phyloP scores from a whole-genome alignment of 1,284 basidiomycete genomes.

The Pseudozyma pruni region DNA sequence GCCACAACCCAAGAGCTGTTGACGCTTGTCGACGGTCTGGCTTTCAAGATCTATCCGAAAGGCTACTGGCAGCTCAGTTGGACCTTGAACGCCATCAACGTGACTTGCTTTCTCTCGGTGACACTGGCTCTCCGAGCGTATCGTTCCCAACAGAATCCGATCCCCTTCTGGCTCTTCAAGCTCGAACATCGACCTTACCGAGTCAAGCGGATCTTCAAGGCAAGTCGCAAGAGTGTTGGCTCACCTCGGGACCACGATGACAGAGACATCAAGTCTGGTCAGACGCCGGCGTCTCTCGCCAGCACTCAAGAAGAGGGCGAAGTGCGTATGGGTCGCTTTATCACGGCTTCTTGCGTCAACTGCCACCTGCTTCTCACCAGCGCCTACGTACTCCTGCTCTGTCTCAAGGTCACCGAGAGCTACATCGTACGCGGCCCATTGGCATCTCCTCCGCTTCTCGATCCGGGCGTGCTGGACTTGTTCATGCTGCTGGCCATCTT shows the following conservation, averaged over 20 bases:
- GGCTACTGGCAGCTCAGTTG: slow-evolving; percentile 26
- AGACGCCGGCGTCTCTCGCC: too few species aligned
- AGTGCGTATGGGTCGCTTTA: slow-evolving; percentile 16
- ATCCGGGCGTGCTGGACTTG: slow-evolving; percentile 6
- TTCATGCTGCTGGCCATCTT: slow-evolving; percentile 19
- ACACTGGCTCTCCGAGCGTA: slow-evolving; percentile 16
- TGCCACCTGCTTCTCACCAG: slow-evolving; percentile 27
- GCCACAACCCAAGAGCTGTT: slow-evolving; percentile 17
- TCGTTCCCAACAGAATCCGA: slow-evolving; percentile 11
- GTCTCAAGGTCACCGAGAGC: slow-evolving; percentile 4
- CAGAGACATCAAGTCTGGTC: not conserved
- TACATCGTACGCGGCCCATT: not conserved
- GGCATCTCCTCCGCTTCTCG: slow-evolving; percentile 1
- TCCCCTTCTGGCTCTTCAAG: slow-evolving; percentile 28
- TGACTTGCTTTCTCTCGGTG: slow-evolving; percentile 14
- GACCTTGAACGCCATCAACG: slow-evolving; percentile 15
- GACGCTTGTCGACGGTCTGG: slow-evolving; percentile 19
- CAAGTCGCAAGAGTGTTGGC: not conserved
- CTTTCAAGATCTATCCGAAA: slow-evolving; percentile 15
- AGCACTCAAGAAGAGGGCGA: not conserved
- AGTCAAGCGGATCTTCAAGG: not conserved
- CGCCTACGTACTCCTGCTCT: slow-evolving; percentile 14
- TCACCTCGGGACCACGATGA: not conserved
- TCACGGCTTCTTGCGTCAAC: slow-evolving; percentile 35
- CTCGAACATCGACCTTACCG: slow-evolving; percentile 15